Conservation (phyloP, 2,329 filamentous ascomycete species). For the Didymella sp. region DNA sequence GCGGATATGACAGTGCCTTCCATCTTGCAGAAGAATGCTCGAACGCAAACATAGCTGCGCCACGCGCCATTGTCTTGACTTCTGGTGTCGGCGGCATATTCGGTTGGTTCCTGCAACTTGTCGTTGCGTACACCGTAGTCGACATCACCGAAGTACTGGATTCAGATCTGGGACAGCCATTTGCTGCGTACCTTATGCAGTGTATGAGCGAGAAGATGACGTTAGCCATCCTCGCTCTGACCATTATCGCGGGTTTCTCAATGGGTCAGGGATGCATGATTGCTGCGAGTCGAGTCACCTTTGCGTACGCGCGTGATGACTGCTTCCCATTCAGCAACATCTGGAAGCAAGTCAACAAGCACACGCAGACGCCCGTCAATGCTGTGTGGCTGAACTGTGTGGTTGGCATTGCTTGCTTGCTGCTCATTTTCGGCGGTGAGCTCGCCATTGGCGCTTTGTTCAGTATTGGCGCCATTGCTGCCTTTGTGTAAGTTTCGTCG, state of each 20-base stretch:
- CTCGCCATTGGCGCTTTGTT: slow-evolving; percentile 72
- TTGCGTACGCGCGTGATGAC: slow-evolving; percentile 75
- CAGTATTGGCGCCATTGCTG: slow-evolving; percentile 72
- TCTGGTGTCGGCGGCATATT: slow-evolving; percentile 69
- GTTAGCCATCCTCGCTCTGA: slow-evolving; percentile 68
- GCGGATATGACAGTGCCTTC: slow-evolving; percentile 73
- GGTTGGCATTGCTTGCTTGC: slow-evolving; percentile 65
- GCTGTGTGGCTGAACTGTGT: slow-evolving; percentile 71
- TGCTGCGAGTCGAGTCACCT: slow-evolving; percentile 70
- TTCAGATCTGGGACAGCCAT: slow-evolving; percentile 71
- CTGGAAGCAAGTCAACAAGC: slow-evolving; percentile 66
- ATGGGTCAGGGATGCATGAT: slow-evolving; percentile 80
- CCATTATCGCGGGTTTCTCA: slow-evolving; percentile 72
- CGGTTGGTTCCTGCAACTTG: slow-evolving; percentile 76
- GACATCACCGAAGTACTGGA: slow-evolving; percentile 66
- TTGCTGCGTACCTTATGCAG: slow-evolving; percentile 73
- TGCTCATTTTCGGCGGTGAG: slow-evolving; percentile 70
- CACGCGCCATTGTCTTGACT: slow-evolving; percentile 75
- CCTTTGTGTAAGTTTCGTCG: slow-evolving; percentile 60
- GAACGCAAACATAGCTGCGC: slow-evolving; percentile 73
- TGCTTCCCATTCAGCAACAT: slow-evolving; percentile 68
- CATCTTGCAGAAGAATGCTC: slow-evolving; percentile 78
- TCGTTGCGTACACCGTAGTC: slow-evolving; percentile 74
- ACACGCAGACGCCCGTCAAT: slow-evolving; percentile 72
- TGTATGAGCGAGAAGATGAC: slow-evolving; percentile 67